These are phyloP conservation scores for Suhomyces xylopsoci DNA, from an alignment of 805 yeast genomes.

Conservation along the genomic window DNA sequence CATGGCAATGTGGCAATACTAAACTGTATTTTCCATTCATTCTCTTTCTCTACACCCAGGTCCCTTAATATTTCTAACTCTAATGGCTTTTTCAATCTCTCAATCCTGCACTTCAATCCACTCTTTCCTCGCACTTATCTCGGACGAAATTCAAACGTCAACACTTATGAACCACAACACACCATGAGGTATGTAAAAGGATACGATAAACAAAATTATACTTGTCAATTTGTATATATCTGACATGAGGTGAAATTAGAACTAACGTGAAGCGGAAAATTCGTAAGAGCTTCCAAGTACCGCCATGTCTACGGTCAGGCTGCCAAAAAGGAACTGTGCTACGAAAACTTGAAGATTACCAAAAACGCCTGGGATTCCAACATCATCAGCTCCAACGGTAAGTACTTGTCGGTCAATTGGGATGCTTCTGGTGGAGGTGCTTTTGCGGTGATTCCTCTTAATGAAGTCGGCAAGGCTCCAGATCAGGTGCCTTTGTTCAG, in stretches of 20 bases:
- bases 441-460: conserved; percentile 85
- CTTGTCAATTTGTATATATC: not conserved
- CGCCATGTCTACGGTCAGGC: conserved; percentile 96
- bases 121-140: not conserved
- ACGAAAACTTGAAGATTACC: conserved; percentile 73
- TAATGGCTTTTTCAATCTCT: not conserved
- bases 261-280: conserved; percentile 59
- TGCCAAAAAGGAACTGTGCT: conserved; percentile 61
- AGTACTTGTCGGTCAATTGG: conserved; percentile 85
- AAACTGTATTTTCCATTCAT: too few species aligned
- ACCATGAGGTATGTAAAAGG: not conserved
- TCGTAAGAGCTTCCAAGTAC: conserved; percentile 94
- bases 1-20: not conserved
- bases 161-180: not conserved
- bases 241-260: not conserved
- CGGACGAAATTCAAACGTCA: not conserved
- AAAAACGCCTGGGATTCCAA: conserved; percentile 97
- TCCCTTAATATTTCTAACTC: not conserved
- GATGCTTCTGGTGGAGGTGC: conserved; percentile 97
- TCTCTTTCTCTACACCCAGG: not conserved
- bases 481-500: conserved; percentile 91
- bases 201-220: not conserved
- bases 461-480: conserved; percentile 87
- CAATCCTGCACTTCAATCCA: not conserved
- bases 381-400: conserved; percentile 81